Evolutionary conservation across 2,329 filamentous ascomycete genomes (phyloP).

Genomic region (Nemania serpens): DNA sequence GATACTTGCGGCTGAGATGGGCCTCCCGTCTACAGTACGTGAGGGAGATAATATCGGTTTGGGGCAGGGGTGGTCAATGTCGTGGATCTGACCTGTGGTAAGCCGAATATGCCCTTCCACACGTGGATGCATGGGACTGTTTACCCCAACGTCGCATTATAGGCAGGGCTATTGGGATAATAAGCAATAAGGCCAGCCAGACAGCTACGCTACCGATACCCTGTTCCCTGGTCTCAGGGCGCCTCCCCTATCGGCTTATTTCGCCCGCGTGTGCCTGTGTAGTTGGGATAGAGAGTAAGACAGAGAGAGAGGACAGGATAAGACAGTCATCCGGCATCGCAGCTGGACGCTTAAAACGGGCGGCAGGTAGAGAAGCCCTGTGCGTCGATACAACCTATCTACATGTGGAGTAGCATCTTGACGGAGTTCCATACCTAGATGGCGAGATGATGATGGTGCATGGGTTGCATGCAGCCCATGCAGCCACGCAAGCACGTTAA

Average conservation of each 20-base stretch:
- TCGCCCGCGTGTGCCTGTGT: background rate
- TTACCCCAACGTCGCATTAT: slow-evolving; percentile 27
- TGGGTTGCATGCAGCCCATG: slow-evolving; percentile 15
- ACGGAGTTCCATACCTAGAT: background rate
- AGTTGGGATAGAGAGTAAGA: background rate
- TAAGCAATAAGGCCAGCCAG: slow-evolving; percentile 26
- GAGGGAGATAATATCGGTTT: background rate
- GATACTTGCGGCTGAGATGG: slow-evolving; percentile 19
- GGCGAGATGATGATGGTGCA: slow-evolving; percentile 9
- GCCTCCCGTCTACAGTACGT: background rate
- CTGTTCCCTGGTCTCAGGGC: background rate
- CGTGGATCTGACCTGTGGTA: slow-evolving; percentile 2
- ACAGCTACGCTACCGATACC: background rate
- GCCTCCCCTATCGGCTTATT: background rate
- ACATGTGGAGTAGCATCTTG: too few species aligned
- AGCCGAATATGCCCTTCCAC: slow-evolving; percentile 2
- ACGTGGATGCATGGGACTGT: slow-evolving; percentile 15
- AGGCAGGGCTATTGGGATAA: slow-evolving; percentile 26
- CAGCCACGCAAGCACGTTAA: slow-evolving; percentile 9
- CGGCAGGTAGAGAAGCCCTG: background rate
- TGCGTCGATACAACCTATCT: background rate
- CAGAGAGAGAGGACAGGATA: background rate
- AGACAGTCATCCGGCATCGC: slow-evolving; percentile 14
- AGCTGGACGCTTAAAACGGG: background rate
- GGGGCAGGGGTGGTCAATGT: slow-evolving; percentile 10